A percentile compares a stretch with the other conserved stretches of the same genome.
Conservation (phyloP, 495 filamentous ascomycete genomes). For the Poronia punctata region DNA sequence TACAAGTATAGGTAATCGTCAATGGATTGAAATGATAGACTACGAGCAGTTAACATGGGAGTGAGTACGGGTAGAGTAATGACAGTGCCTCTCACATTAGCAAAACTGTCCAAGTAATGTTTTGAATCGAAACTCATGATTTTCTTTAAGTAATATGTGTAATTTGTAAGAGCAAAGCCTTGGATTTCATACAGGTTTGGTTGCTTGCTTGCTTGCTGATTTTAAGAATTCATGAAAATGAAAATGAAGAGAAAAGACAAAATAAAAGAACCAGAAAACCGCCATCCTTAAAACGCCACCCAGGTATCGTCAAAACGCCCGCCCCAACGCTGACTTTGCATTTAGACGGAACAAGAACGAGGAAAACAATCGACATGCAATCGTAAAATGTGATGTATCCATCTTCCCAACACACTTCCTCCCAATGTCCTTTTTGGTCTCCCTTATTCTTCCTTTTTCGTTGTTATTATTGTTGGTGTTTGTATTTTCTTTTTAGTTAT, state of each 20-base stretch:
- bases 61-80: too few relatives aligned
- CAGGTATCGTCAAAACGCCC: slow-evolving; percentile 12
- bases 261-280: too few relatives aligned
- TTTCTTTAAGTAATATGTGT: too few relatives aligned
- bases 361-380: background rate
- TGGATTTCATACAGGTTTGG: too few relatives aligned
- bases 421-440: slow-evolving; percentile 1
- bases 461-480: background rate
- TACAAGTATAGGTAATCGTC: too few relatives aligned
- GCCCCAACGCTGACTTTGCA: background rate
- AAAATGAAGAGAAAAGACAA: slow-evolving; percentile 4
- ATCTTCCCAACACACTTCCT: slow-evolving; percentile 1
- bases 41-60: too few relatives aligned
- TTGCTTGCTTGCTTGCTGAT: too few relatives aligned
- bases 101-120: too few relatives aligned
- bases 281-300: slow-evolving; percentile 13
- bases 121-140: too few relatives aligned
- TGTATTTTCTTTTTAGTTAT: background rate
- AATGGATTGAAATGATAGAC: too few relatives aligned
- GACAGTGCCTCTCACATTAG: too few relatives aligned
- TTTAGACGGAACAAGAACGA: background rate
- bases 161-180: too few relatives aligned
- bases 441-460: slow-evolving; percentile 2
- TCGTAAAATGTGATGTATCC: background rate
- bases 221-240: slow-evolving; percentile 2